A percentile compares a stretch with the other conserved stretches of the same genome.
Evolutionary conservation across 1,284 basidiomycete genomes (phyloP).

Genomic region (Tilletia indica): DNA sequence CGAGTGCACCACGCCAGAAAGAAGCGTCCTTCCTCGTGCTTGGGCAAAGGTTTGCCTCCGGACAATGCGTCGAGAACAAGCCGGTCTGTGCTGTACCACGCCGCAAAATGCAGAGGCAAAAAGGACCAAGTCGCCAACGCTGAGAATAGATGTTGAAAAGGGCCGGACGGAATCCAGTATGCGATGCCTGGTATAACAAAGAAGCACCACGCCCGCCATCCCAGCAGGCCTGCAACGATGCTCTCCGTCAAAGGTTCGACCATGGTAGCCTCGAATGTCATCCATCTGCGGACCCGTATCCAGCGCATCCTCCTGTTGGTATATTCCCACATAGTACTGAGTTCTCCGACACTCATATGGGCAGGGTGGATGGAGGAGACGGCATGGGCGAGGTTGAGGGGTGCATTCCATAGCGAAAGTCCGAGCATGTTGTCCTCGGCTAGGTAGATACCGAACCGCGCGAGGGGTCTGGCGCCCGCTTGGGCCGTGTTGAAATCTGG

Average conservation of each 20-base stretch:
- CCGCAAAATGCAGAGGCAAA: constrained; percentile 22
- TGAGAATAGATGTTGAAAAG: not conserved
- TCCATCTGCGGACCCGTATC: constrained; percentile 54
- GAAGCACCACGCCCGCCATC: constrained; percentile 33
- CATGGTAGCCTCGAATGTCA: constrained; percentile 49
- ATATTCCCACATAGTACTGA: constrained; percentile 49
- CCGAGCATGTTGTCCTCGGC: constrained; percentile 56
- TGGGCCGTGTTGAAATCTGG: constrained; percentile 24
- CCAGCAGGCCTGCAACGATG: constrained; percentile 45
- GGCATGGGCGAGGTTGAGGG: constrained; percentile 42
- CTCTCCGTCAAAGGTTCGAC: constrained; percentile 54
- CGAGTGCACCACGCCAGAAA: constrained; percentile 42
- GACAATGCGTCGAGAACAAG: constrained; percentile 30
- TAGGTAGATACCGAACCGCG: constrained; percentile 53
- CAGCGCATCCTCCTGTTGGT: constrained; percentile 51
- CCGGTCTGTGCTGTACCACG: constrained; percentile 31
- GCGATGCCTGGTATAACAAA: constrained; percentile 22
- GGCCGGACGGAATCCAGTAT: not conserved
- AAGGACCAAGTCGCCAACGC: constrained; percentile 15
- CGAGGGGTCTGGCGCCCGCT: constrained; percentile 39
- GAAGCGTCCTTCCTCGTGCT: constrained; percentile 24
- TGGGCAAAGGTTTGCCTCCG: constrained; percentile 23
- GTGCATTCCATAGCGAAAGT: constrained; percentile 44
- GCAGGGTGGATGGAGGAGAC: constrained; percentile 43
- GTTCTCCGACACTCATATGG: constrained; percentile 51